Evolutionary conservation across 2,329 filamentous ascomycete species (phyloP), one percentile per base, ranked within the genome.

Genomic region (Xylaria sp.): DNA sequence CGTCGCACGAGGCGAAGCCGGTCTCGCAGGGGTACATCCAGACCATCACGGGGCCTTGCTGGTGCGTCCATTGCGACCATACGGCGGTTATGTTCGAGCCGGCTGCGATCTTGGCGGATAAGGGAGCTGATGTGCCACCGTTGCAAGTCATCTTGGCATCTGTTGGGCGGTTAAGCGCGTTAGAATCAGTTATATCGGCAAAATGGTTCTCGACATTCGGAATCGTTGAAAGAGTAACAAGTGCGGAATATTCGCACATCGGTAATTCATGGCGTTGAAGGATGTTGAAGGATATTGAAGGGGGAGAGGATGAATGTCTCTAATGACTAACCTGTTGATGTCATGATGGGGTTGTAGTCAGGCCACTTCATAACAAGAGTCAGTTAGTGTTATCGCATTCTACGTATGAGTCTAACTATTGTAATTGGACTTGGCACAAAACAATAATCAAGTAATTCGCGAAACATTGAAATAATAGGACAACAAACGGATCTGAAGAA

Each of bases 41-140:
- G 2, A 89, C 86, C 82, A 88, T 86, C 49, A 89, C 85, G 18
- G 87, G 87, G 0, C 86, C 87, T 74, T 89, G 86, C 64, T 82
- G 78, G 75, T 89, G 86, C 0, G 86, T 88, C 86, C 87, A 89
- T 76, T 89, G 86, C 48, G 78, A 76, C 86, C 86, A 88, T 71
- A 83, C 78, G 18, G 86, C 84, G 10, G 83, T 84, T 62, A 88
- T 79, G 54, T 80, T 82, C 20, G 78, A 73, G 43, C 86, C 86
- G 5, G 86, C 84, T 6, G 80, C 77, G 67, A 86, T 78, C 39
- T 80, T 78, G 1, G 84, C 86, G 41, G 78, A 79, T 6, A 84
- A 76, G 1, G 80, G 78, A 7, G 86, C 82, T 31, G 84, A 81
- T 66, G 83, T 81, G 66, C 86, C 86, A 62, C 85, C 86, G 75